Percentiles rank a stretch among this genome's conserved stretches.
Evolutionary conservation across 208 protist genomes (phyloP).

Genomic region (Kentomonas sorsogonicus): DNA sequence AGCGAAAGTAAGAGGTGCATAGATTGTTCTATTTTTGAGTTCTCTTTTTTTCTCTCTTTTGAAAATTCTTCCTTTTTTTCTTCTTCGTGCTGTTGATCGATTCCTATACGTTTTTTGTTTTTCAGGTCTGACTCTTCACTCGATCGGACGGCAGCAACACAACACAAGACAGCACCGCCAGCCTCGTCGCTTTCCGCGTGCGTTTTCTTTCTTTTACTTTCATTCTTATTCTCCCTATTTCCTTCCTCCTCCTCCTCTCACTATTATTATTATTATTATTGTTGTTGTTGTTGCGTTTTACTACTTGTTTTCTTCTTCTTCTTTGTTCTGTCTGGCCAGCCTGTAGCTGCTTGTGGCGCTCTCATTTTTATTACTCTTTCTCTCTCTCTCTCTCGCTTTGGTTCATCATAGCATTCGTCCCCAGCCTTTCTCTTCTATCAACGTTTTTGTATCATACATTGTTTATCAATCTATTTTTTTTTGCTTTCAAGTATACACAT

Average conservation of each 20-base stretch:
- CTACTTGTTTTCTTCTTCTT: too few species aligned
- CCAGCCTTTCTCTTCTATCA: too few species aligned
- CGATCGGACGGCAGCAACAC: neutral
- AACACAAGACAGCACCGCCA: neutral
- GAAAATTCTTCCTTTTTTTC: neutral
- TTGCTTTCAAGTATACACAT: neutral
- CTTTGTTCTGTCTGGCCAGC: too few species aligned
- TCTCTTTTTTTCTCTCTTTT: slow-evolving; percentile 2
- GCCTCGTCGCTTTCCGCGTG: neutral
- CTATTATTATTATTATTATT: slow-evolving; percentile 1
- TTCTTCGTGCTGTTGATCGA: neutral
- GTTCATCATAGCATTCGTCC: too few species aligned
- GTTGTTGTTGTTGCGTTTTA: slow-evolving; percentile 13
- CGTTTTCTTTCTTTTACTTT: neutral
- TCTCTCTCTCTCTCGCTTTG: too few species aligned
- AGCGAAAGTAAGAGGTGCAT: too few species aligned
- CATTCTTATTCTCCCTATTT: neutral
- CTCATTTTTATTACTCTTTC: too few species aligned
- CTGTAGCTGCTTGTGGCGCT: too few species aligned
- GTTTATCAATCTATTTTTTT: neutral
- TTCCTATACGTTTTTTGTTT: slow-evolving; percentile 3
- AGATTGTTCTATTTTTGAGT: too few species aligned
- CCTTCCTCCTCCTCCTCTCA: neutral
- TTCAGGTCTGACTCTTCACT: neutral
- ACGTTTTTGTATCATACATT: neutral